Percentiles rank a stretch among this genome's conserved stretches.
These are phyloP conservation scores for Talaromyces proteolyticus DNA, from an alignment of 495 filamentous ascomycete genomes.

Conservation along the genomic window DNA sequence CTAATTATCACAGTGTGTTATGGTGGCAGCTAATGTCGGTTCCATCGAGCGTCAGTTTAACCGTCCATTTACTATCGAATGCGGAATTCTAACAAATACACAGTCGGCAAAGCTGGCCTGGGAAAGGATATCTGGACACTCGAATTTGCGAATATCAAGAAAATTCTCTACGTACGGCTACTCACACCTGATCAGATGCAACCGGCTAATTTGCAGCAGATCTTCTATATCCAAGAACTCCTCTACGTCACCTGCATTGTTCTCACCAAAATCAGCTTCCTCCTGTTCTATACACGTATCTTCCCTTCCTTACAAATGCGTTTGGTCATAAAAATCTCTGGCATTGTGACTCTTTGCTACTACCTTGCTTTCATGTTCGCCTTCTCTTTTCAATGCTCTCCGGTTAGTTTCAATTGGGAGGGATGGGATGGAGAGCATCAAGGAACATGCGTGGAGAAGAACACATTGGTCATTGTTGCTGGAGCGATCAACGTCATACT, in stretches of 20 bases:
- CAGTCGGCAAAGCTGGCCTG: conserved; percentile 12
- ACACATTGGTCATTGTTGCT: conserved; percentile 38
- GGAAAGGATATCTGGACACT: conserved; percentile 16
- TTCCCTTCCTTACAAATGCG: conserved; percentile 19
- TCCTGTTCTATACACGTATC: conserved; percentile 27
- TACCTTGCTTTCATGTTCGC: conserved; percentile 23
- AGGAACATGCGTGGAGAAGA: conserved; percentile 40
- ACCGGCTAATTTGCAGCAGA: not conserved
- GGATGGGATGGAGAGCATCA: conserved; percentile 25
- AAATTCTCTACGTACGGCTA: conserved; percentile 13
- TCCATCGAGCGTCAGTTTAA: too few relatives aligned
- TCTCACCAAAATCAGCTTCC: conserved; percentile 13
- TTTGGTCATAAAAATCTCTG: conserved; percentile 13
- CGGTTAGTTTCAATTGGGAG: conserved; percentile 28
- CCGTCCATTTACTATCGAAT: too few relatives aligned
- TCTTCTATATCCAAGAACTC: conserved; percentile 14
- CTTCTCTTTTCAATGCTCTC: conserved; percentile 26
- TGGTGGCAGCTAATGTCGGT: too few relatives aligned
- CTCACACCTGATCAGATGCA: too few relatives aligned
- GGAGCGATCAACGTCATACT: conserved; percentile 46
- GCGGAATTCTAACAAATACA: not conserved
- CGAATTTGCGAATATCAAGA: conserved; percentile 8
- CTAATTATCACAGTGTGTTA: too few relatives aligned
- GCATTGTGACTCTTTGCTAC: conserved; percentile 20
- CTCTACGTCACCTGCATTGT: conserved; percentile 12